phyloP scores from a whole-genome alignment of 2,329 filamentous ascomycete genomes.

The Neoascochyta sp. region DNA sequence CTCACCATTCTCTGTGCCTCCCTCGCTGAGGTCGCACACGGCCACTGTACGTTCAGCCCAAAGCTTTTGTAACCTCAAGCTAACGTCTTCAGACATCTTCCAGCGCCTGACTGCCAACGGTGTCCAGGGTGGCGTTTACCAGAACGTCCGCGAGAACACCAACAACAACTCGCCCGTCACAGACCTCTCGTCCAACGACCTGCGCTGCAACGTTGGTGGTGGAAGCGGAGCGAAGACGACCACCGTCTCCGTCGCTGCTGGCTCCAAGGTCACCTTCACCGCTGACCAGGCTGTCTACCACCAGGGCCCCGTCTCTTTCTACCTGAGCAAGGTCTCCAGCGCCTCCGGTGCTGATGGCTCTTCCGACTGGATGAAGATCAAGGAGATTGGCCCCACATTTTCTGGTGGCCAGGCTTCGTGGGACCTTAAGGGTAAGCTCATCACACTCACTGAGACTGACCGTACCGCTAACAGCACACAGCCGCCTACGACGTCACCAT shows the following conservation, averaged over 20 bases:
- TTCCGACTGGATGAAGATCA: conserved; percentile 40
- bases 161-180: conserved; percentile 40
- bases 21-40: conserved; percentile 35
- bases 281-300: conserved; percentile 39
- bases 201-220: conserved; percentile 39
- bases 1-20: conserved; percentile 30
- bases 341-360: conserved; percentile 36
- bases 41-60: conserved; percentile 27
- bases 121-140: conserved; percentile 30
- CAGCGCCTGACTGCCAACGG: conserved; percentile 38
- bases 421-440: conserved; percentile 31
- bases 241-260: conserved; percentile 36
- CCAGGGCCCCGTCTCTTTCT: conserved; percentile 38
- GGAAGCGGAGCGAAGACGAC: conserved; percentile 24
- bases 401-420: conserved; percentile 30
- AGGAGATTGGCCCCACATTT: conserved; percentile 39
- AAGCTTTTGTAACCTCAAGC: background rate
- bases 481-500: conserved; percentile 39
- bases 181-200: conserved; percentile 25
- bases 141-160: conserved; percentile 38
- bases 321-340: conserved; percentile 37
- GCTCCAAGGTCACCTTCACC: conserved; percentile 33
- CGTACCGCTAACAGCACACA: conserved; percentile 11
- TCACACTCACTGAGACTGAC: background rate
- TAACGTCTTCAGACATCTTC: conserved; percentile 34